phyloP scores from a whole-genome alignment of 495 filamentous ascomycete species.

The Alectoria sarmentosa region DNA sequence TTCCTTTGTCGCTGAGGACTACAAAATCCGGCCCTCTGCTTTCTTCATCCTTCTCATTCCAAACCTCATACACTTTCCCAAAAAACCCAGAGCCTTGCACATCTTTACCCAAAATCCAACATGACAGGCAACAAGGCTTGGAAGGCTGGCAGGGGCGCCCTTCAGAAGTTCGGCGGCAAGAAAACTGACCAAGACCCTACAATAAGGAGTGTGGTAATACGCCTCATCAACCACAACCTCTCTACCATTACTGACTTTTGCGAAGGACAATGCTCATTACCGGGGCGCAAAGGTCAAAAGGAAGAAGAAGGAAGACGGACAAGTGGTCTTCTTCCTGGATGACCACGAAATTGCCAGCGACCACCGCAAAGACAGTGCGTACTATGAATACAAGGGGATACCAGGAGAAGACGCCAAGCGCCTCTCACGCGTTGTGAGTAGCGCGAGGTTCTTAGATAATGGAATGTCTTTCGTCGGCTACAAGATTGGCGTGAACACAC shows the following conservation, averaged over 20 bases:
- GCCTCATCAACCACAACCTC: background rate
- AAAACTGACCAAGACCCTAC: background rate
- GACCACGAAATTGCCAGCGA: background rate
- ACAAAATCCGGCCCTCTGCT: background rate
- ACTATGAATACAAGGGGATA: conserved; percentile 54
- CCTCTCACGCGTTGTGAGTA: conserved; percentile 69
- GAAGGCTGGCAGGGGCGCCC: conserved; percentile 10
- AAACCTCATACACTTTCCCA: background rate
- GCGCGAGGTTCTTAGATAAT: conserved; percentile 71
- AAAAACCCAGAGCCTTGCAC: background rate
- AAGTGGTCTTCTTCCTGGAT: background rate
- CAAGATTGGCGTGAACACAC: conserved; percentile 72
- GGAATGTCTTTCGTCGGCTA: conserved; percentile 51
- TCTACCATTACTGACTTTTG: background rate
- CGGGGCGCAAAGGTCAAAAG: background rate
- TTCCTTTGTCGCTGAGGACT: conserved; percentile 4
- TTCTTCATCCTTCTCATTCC: background rate
- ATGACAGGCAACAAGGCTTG: conserved; percentile 13
- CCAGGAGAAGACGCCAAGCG: conserved; percentile 72
- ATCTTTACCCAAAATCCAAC: background rate
- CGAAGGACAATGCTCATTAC: background rate
- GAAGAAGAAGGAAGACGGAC: background rate
- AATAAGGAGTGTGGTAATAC: conserved; percentile 3
- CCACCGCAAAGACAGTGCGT: conserved; percentile 36
- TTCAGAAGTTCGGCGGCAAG: conserved; percentile 18